Evolutionary conservation across 306 rosid species (phyloP), one percentile per base, ranked within the genome.

Genomic region (Casuarina equisetifolia): DNA sequence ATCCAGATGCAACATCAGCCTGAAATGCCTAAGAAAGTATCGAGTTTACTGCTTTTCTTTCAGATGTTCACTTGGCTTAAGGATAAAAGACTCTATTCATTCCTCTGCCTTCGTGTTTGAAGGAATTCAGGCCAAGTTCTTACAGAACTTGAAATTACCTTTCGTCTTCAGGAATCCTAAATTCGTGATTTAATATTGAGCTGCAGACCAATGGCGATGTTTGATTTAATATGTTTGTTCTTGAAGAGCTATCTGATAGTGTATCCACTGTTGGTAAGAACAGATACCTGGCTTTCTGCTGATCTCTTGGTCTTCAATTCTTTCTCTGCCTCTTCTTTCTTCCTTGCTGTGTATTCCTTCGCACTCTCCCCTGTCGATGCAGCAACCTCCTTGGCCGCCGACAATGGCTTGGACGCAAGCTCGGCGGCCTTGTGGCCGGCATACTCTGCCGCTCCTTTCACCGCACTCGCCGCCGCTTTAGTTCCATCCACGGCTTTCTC

Each of bases 401-500:
- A 72, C 32, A 90, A 53, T 0, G 93, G 87, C 78, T 78, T 88
- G 0, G 85, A 78, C 0, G 85, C 93, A 4, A 91, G 66, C 71
- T 87, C 90, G 0, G 78, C 82, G 0, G 90, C 87, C 83, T 79
- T 86, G 32, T 85, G 86, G 7, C 91, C 90, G 0, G 92, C 87
- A 54, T 89, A 84, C 62, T 84, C 92, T 0, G 92, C 90, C 0
- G 81, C 90, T 42, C 78, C 93, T 39, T 69, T 77, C 40, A 90
- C 88, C 4, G 62, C 86, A 55, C 80, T 75, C 0, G 84, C 91
- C 0, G 84, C 93, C 0, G 72, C 78, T 73, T 80, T 89, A 0
- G 93, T 87, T 19, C 96, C 97, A 19, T 91, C 90, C 83, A 88
- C 91, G 0, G 96, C 84, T 32, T 62, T 52, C 81, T 87, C 92